Evolutionary conservation across 2,329 filamentous ascomycete species (phyloP).

Genomic region (Fragosphaeria purpurea): DNA sequence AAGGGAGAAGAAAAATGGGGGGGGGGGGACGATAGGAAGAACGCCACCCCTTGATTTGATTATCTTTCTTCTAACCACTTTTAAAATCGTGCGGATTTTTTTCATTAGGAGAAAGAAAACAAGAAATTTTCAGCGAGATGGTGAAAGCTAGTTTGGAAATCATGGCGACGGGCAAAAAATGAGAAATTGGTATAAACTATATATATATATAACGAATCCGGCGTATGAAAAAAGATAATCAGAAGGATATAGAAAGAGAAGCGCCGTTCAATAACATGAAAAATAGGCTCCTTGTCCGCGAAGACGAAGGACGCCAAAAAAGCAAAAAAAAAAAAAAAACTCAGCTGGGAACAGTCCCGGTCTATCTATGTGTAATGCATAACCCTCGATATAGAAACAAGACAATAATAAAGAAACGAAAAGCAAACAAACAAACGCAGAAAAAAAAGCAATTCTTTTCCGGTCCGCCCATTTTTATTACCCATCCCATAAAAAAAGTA

Average conservation of each 20-base stretch:
- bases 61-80: no score
- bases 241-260: not conserved
- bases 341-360: not conserved
- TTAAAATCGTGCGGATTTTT: no score
- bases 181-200: conserved; percentile 2
- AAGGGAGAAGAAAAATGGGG: no score
- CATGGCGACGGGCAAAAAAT: no score
- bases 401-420: not conserved
- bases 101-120: no score
- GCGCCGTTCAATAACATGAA: not conserved
- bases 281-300: not conserved
- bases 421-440: not conserved
- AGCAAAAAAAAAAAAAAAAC: not conserved
- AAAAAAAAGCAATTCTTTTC: conserved; percentile 9
- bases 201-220: not conserved
- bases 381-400: not conserved
- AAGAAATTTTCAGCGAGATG: no score
- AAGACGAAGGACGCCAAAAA: not conserved
- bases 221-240: not conserved
- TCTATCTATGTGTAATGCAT: conserved; percentile 10
- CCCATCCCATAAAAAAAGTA: not conserved
- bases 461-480: conserved; percentile 8
- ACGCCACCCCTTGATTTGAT: no score
- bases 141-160: no score
- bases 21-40: no score